These are phyloP conservation scores for Colletotrichum chrysophilum DNA, from an alignment of 2,329 filamentous ascomycete species.

Conservation along the genomic window DNA sequence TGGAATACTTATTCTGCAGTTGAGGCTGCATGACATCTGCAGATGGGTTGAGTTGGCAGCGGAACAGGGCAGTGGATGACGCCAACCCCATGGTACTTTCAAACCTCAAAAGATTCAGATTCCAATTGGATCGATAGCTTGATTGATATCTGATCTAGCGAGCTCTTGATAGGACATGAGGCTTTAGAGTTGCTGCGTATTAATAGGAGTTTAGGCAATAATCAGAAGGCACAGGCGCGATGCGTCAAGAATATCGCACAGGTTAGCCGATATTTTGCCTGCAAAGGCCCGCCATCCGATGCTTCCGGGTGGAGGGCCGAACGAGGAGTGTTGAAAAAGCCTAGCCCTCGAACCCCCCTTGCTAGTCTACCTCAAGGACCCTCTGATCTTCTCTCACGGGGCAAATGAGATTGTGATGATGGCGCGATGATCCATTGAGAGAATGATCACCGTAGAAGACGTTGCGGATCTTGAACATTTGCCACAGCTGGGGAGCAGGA, in stretches of 20 bases:
- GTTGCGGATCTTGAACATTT: background rate
- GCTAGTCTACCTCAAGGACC: background rate
- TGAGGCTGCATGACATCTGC: background rate
- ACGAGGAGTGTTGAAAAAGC: background rate
- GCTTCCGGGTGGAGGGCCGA: background rate
- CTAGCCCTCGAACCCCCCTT: background rate
- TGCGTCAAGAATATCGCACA: background rate
- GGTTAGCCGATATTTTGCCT: background rate
- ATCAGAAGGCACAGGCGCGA: background rate
- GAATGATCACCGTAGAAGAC: background rate
- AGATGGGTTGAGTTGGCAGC: background rate
- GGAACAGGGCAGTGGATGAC: background rate
- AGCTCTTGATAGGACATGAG: background rate
- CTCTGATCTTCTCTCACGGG: background rate
- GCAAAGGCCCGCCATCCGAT: background rate
- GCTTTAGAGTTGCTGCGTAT: background rate
- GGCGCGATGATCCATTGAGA: background rate
- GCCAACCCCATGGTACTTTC: background rate
- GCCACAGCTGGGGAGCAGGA: too few species aligned
- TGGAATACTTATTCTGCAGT: background rate
- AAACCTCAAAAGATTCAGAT: background rate
- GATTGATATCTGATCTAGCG: fast-evolving
- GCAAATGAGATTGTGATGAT: background rate
- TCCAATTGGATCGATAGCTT: background rate
- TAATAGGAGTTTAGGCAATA: background rate